Percentiles rank a stretch among this genome's conserved stretches.
phyloP scores from a whole-genome alignment of 2,329 filamentous ascomycete species.

The Aspergillus awamori region DNA sequence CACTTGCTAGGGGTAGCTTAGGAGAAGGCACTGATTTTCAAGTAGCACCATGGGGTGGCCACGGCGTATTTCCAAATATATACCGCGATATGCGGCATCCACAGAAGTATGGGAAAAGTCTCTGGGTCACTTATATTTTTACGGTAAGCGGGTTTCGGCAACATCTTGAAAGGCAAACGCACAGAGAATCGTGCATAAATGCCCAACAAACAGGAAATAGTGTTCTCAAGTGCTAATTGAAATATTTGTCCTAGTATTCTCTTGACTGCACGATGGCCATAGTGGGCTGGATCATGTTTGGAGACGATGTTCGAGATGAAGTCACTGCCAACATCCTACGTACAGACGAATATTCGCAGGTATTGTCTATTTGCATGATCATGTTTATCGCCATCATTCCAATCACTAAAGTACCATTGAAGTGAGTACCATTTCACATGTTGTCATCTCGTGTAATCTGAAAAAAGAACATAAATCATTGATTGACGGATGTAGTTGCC shows the following conservation, averaged over 20 bases:
- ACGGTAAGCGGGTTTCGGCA: conserved; percentile 59
- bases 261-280: conserved; percentile 82
- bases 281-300: conserved; percentile 91
- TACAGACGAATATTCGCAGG: conserved; percentile 71
- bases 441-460: background rate
- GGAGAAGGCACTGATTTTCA: conserved; percentile 9
- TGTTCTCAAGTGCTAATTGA: conserved; percentile 15
- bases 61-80: conserved; percentile 81
- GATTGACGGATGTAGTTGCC: conserved; percentile 55
- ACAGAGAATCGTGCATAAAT: background rate
- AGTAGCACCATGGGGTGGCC: conserved; percentile 67
- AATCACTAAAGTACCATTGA: conserved; percentile 90
- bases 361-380: conserved; percentile 76
- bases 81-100: conserved; percentile 80
- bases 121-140: conserved; percentile 81
- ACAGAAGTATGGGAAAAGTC: conserved; percentile 73
- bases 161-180: no score
- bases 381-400: conserved; percentile 90
- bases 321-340: conserved; percentile 87
- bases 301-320: conserved; percentile 81
- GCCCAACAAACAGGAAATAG: background rate
- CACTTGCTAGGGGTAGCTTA: background rate
- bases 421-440: conserved; percentile 47
- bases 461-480: background rate
- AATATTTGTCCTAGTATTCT: conserved; percentile 58